These are phyloP conservation scores for Mimosa pudica DNA, from an alignment of 306 rosid genomes.

Conservation along the genomic window DNA sequence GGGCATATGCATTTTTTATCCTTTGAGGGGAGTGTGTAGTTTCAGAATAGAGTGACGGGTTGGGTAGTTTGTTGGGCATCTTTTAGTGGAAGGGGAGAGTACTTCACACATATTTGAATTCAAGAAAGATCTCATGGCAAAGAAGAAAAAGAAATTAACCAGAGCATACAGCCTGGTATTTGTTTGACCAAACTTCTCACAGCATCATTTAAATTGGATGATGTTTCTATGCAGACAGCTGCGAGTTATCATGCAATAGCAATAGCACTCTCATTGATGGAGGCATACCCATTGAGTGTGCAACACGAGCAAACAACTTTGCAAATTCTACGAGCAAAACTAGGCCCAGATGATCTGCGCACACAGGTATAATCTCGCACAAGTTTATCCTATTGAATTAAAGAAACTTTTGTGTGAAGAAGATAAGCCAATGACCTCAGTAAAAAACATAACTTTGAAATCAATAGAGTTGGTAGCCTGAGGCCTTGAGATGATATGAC, in stretches of 20 bases:
- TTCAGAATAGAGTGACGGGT: too few species aligned
- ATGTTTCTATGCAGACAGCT: conserved; percentile 76
- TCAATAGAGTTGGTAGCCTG: conserved; percentile 9
- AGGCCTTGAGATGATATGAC: conserved; percentile 27
- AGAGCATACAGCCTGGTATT: conserved; percentile 20
- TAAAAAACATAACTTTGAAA: conserved; percentile 5
- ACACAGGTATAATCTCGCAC: conserved; percentile 72
- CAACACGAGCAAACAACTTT: conserved; percentile 99
- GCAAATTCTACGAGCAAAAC: conserved; percentile 92
- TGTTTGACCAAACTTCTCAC: conserved; percentile 25
- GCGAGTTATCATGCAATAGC: conserved; percentile 99
- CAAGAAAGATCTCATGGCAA: neutral
- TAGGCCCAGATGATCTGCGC: conserved; percentile 95
- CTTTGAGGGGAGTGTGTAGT: too few species aligned
- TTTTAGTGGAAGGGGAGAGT: too few species aligned
- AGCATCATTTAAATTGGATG: conserved; percentile 38
- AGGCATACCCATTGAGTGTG: conserved; percentile 96
- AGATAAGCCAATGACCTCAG: conserved; percentile 17
- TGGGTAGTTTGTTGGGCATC: too few species aligned
- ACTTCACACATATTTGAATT: neutral
- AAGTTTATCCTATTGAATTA: conserved; percentile 1
- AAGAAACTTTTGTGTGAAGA: conserved; percentile 5
- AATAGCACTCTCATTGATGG: conserved; percentile 96
- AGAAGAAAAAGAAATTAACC: conserved; percentile 12
- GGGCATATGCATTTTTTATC: too few species aligned